Evolutionary conservation across 495 filamentous ascomycete species (phyloP).

Genomic region (Terfezia claveryi): DNA sequence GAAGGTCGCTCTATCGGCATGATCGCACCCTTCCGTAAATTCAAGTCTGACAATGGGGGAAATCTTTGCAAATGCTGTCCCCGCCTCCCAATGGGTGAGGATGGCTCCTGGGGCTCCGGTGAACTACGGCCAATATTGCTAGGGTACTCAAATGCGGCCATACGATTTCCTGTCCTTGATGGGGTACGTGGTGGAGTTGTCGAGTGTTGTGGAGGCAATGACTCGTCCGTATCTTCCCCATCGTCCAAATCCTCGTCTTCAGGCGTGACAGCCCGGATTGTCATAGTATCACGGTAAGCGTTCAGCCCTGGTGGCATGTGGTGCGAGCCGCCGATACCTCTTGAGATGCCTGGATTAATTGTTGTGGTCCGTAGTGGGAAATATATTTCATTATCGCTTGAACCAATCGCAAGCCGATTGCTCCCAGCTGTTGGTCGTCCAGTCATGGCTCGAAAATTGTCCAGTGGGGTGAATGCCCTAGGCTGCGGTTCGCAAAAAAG

Average conservation of each 20-base stretch:
- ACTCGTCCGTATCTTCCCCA: conserved; percentile 8
- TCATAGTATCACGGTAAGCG: conserved; percentile 18
- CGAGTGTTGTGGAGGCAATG: conserved; percentile 11
- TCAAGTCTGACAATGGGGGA: not conserved
- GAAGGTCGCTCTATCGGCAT: not conserved
- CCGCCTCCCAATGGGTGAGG: not conserved
- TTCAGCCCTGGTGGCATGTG: not conserved
- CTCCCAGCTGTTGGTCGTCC: conserved; percentile 10
- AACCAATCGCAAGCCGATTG: conserved; percentile 8
- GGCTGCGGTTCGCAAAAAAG: no score
- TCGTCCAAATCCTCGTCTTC: conserved; percentile 23
- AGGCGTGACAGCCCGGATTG: conserved; percentile 32
- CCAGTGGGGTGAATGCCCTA: no score
- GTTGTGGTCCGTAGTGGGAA: conserved; percentile 10
- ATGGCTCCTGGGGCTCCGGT: not conserved
- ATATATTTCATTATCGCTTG: conserved; percentile 9
- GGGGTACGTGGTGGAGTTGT: conserved; percentile 23
- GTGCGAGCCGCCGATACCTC: conserved; percentile 3
- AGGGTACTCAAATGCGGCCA: not conserved
- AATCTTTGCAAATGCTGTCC: not conserved
- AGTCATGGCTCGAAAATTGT: conserved; percentile 7
- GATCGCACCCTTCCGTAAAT: not conserved
- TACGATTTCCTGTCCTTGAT: conserved; percentile 10
- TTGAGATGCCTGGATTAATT: conserved; percentile 14
- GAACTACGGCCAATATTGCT: not conserved